Percentiles rank a stretch among this genome's conserved stretches.
Conservation (phyloP, 2,329 filamentous ascomycete species). For the Leptographium lundbergii region DNA sequence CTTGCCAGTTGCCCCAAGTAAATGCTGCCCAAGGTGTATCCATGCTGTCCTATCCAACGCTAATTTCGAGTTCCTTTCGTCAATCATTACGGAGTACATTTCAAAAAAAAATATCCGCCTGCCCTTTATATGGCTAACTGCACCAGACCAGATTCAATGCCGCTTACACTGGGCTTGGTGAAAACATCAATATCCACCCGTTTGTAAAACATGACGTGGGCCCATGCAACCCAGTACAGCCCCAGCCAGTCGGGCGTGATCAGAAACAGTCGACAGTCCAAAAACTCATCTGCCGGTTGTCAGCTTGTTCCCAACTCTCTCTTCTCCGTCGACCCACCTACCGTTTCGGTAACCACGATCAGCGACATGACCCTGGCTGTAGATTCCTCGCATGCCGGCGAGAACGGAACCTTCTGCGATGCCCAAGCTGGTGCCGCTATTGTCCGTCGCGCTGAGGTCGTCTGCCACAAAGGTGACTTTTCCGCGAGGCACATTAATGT, state of each 20-base stretch:
- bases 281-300: conserved; percentile 49
- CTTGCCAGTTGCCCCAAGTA: neutral
- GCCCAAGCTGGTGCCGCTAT: conserved; percentile 27
- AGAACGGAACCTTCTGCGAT: conserved; percentile 57
- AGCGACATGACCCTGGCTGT: conserved; percentile 67
- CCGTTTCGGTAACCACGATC: conserved; percentile 57
- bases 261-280: conserved; percentile 64
- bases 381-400: conserved; percentile 59
- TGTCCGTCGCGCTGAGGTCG: conserved; percentile 49
- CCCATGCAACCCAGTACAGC: conserved; percentile 63
- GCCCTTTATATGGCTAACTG: too few relatives aligned
- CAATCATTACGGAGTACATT: too few relatives aligned
- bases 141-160: neutral
- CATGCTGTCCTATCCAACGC: neutral
- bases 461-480: conserved; percentile 71
- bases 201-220: conserved; percentile 48
- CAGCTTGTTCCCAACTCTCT: neutral
- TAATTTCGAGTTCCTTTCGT: neutral
- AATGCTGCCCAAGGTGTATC: neutral
- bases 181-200: conserved; percentile 46
- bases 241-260: conserved; percentile 66
- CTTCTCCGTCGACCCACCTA: conserved; percentile 27
- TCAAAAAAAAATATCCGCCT: neutral
- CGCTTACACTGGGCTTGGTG: neutral
- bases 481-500: conserved; percentile 78